phyloP scores from a whole-genome alignment of 805 yeast species.

The Vanderwaltozyma tropicalis region DNA sequence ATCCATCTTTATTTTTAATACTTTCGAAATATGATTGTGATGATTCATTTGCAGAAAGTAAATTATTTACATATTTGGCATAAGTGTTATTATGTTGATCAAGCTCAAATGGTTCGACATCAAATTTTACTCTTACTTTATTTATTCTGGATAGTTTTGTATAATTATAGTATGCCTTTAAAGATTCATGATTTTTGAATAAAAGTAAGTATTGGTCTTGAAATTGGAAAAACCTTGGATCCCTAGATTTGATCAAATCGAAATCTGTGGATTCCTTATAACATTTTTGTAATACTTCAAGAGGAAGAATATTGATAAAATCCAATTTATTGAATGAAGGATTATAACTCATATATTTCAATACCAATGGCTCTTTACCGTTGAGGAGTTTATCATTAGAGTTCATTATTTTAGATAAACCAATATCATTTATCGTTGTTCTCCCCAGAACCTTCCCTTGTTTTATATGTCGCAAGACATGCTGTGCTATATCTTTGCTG shows the following conservation, averaged over 20 bases:
- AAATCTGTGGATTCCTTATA: slow-evolving; percentile 1
- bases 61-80: slow-evolving; percentile 6
- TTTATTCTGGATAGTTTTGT: slow-evolving; percentile 12
- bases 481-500: background rate
- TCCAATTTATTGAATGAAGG: slow-evolving; percentile 14
- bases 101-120: slow-evolving; percentile 1
- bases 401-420: background rate
- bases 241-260: slow-evolving; percentile 16
- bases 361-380: background rate
- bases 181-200: slow-evolving; percentile 11
- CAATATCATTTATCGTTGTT: background rate
- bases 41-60: slow-evolving; percentile 18
- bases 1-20: background rate
- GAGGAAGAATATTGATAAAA: slow-evolving; percentile 13
- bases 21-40: slow-evolving; percentile 8
- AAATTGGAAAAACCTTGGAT: slow-evolving; percentile 24
- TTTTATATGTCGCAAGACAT: background rate
- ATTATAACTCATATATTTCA: slow-evolving; percentile 13
- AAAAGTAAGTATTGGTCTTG: slow-evolving; percentile 18
- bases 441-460: slow-evolving; percentile 1
- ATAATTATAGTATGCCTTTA: slow-evolving; percentile 8
- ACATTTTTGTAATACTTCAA: slow-evolving; percentile 1
- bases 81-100: background rate
- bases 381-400: background rate
- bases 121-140: slow-evolving; percentile 14